Base-by-base conservation (phyloP, 1,284 basidiomycete species). In the Cryptococcus sp. region DNA sequence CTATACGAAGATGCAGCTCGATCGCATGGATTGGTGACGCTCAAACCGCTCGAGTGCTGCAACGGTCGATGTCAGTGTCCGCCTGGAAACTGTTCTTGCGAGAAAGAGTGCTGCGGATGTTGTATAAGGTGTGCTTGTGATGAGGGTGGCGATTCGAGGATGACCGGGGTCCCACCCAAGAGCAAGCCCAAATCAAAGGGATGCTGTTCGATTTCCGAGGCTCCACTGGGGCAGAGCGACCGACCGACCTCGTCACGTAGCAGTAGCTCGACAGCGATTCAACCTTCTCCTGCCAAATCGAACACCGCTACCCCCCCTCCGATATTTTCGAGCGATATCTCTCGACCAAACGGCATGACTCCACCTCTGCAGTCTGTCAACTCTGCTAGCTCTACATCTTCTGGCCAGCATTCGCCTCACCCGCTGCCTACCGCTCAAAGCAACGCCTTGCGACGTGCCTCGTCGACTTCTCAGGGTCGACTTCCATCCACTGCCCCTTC, bases 41-140 rank as follows among this genome's bases (percentile, higher is more conserved):
- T 74, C 26, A 69, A 63, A 50, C 70, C 68, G 7, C 63, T 74
- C 14, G 64, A 73, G 50, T 75, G 73, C 57, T 75, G 72, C 48
- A 70, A 69, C 33, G 71, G 71, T 16, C 59, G 69, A 38, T 75
- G 73, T 50, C 66, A 69, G 48, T 74, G 73, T 50, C 28, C 63
- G 2, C 64, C 68, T 0, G 72, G 71, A 2, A 51, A 69, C 35
- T 75, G 73, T 51, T 58, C 58, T 9, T 75, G 73, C 52, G 61
- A 68, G 44, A 62, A 62, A 36, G 69, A 73, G 5, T 73, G 72
- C 53, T 75, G 73, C 49, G 72, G 72, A 9, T 74, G 73, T 51
- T 74, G 72, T 47, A 51, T 60, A 6, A 54, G 63, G 25, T 74
- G 72, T 50, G 56, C 59, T 11, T 74, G 72, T 42, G 66, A 55